phyloP scores from a whole-genome alignment of 176 grass and related monocot genomes.

The Paspalum vaginatum region DNA sequence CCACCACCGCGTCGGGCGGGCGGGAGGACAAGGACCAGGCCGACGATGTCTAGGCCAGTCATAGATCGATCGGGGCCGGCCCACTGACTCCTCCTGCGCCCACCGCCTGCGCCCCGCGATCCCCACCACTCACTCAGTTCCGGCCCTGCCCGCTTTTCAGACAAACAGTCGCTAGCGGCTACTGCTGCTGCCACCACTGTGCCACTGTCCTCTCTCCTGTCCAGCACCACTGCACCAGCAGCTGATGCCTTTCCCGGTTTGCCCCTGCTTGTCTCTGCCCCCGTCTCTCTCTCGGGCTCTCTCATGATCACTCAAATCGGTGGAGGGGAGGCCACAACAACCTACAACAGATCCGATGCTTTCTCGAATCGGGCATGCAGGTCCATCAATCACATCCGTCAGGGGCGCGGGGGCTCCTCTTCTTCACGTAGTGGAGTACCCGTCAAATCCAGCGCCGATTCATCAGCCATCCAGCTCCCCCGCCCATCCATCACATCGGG shows the following conservation, averaged over 20 bases:
- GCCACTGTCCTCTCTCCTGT: neutral
- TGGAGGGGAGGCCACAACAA: neutral
- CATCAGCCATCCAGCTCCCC: slow-evolving; percentile 42
- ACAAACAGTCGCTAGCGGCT: slow-evolving; percentile 49
- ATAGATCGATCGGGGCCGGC: neutral
- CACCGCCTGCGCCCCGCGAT: neutral
- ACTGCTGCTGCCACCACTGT: slow-evolving; percentile 35
- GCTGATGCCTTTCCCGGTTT: slow-evolving; percentile 39
- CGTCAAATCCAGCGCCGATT: slow-evolving; percentile 55
- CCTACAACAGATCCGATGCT: slow-evolving; percentile 85
- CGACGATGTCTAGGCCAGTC: neutral
- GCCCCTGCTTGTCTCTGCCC: slow-evolving; percentile 1
- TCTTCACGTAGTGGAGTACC: neutral
- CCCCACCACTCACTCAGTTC: slow-evolving; percentile 53
- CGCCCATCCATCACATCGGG: slow-evolving; percentile 30
- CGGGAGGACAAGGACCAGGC: too few species aligned
- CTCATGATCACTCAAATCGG: slow-evolving; percentile 53
- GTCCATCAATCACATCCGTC: slow-evolving; percentile 90
- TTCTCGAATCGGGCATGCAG: slow-evolving; percentile 66
- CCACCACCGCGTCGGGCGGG: too few species aligned
- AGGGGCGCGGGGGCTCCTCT: slow-evolving; percentile 38
- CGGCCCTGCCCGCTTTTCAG: slow-evolving; percentile 56
- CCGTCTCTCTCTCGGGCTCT: neutral
- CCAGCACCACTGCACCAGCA: too few species aligned
- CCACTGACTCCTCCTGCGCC: neutral